phyloP scores from a whole-genome alignment of 208 protist genomes.

The Wallacemonas sp. region DNA sequence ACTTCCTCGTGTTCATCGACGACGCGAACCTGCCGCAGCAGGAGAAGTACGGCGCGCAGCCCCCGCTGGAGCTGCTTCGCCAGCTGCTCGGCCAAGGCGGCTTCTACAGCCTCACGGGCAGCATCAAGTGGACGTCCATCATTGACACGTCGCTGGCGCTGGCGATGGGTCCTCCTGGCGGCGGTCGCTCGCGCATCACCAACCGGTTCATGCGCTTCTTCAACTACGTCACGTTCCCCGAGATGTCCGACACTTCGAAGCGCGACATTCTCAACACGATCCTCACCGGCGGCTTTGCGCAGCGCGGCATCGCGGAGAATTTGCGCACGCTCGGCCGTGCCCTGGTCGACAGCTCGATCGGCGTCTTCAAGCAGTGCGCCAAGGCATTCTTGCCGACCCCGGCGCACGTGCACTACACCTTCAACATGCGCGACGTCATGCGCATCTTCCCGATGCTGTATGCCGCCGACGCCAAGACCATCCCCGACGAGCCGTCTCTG shows the following conservation, averaged over 20 bases:
- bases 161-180: constrained; percentile 98
- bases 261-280: constrained; percentile 95
- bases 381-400: constrained; percentile 96
- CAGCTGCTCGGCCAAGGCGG: constrained; percentile 93
- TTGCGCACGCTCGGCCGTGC: constrained; percentile 47
- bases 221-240: constrained; percentile 96
- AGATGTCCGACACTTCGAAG: constrained; percentile 94
- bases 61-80: constrained; percentile 92
- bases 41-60: constrained; percentile 94
- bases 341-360: constrained; percentile 92
- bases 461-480: constrained; percentile 59
- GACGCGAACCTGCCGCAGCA: constrained; percentile 92
- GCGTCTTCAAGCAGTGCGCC: constrained; percentile 92
- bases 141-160: constrained; percentile 94
- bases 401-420: constrained; percentile 98
- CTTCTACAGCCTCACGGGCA: constrained; percentile 83
- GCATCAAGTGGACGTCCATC: constrained; percentile 91
- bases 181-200: constrained; percentile 94
- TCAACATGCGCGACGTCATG: constrained; percentile 98
- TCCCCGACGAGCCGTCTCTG: constrained; percentile 67
- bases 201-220: constrained; percentile 98
- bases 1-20: constrained; percentile 93
- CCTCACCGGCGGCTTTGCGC: constrained; percentile 83
- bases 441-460: constrained; percentile 98
- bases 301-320: constrained; percentile 65